Conservation (phyloP, 1,284 basidiomycete species). For the Ganoderma lingzhi region DNA sequence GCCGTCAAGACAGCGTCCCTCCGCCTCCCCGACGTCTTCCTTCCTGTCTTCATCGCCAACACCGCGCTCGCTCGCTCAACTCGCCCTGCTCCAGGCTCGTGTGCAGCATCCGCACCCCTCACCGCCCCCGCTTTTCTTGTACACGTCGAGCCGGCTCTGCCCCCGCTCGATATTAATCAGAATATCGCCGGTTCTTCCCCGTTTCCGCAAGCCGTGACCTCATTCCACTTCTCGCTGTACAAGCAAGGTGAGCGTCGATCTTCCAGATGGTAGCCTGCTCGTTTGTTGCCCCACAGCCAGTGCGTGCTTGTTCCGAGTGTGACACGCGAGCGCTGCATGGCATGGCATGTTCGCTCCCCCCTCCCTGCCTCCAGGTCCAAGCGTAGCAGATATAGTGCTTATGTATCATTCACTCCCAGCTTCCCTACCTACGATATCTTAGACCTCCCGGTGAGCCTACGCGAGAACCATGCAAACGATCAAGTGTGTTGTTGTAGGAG, state of each 20-base stretch:
- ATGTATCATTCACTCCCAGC: constrained; percentile 18
- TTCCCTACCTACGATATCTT: constrained; percentile 26
- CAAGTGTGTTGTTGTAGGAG: constrained; percentile 98
- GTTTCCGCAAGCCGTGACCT: constrained; percentile 23
- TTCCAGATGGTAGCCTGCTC: background rate
- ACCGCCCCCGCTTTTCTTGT: background rate
- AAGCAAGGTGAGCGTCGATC: constrained; percentile 33
- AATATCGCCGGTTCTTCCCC: constrained; percentile 27
- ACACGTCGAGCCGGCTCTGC: constrained; percentile 23
- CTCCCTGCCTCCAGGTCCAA: constrained; percentile 18
- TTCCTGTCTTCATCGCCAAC: constrained; percentile 28
- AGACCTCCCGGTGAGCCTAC: constrained; percentile 39
- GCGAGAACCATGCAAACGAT: constrained; percentile 86
- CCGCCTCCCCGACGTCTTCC: constrained; percentile 28
- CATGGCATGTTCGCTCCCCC: constrained; percentile 26
- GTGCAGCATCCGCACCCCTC: constrained; percentile 11
- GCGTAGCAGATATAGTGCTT: constrained; percentile 19
- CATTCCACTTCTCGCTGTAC: constrained; percentile 23
- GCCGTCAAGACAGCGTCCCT: constrained; percentile 29
- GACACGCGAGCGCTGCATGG: constrained; percentile 36
- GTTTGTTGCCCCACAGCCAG: background rate
- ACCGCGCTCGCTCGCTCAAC: constrained; percentile 19
- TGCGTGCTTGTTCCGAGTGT: constrained; percentile 20
- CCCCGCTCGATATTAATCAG: constrained; percentile 33
- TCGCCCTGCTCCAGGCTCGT: constrained; percentile 25